Conservation (phyloP, 2,329 filamentous ascomycete species). For the Coniella vitis region DNA sequence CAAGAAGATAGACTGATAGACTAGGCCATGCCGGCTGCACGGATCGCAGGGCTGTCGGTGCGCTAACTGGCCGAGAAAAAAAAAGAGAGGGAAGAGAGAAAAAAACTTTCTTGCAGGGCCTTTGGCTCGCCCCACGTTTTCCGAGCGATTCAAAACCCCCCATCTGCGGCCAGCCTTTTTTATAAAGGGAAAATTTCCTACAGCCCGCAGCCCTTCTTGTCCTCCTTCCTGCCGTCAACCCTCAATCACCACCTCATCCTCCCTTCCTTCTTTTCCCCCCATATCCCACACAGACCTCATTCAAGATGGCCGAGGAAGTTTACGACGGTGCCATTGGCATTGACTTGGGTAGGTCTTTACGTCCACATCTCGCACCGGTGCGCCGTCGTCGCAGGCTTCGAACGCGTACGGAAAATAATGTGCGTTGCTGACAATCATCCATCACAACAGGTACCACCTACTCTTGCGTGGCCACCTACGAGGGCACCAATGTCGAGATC, state of each 20-base stretch:
- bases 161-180: slow-evolving; percentile 9
- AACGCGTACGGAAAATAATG: background rate
- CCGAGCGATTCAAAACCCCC: slow-evolving; percentile 13
- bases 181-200: slow-evolving; percentile 1
- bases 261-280: slow-evolving; percentile 3
- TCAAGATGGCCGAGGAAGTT: slow-evolving; percentile 89
- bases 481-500: slow-evolving; percentile 99
- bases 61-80: too few species aligned
- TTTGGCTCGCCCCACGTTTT: slow-evolving; percentile 14
- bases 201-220: slow-evolving; percentile 2
- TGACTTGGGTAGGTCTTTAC: slow-evolving; percentile 75
- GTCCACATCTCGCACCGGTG: background rate
- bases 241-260: slow-evolving; percentile 4
- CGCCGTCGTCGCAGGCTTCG: background rate
- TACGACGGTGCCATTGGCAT: slow-evolving; percentile 99
- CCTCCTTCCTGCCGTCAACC: slow-evolving; percentile 11
- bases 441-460: slow-evolving; percentile 80
- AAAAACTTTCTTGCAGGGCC: slow-evolving; percentile 14
- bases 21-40: too few species aligned
- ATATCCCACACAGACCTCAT: slow-evolving; percentile 3
- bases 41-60: too few species aligned
- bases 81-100: too few species aligned
- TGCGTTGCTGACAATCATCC: slow-evolving; percentile 19
- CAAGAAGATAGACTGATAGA: too few species aligned
- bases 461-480: slow-evolving; percentile 99